Base-by-base conservation (phyloP, 1,139 yeast genomes). In the Meyerozyma athensensis region DNA sequence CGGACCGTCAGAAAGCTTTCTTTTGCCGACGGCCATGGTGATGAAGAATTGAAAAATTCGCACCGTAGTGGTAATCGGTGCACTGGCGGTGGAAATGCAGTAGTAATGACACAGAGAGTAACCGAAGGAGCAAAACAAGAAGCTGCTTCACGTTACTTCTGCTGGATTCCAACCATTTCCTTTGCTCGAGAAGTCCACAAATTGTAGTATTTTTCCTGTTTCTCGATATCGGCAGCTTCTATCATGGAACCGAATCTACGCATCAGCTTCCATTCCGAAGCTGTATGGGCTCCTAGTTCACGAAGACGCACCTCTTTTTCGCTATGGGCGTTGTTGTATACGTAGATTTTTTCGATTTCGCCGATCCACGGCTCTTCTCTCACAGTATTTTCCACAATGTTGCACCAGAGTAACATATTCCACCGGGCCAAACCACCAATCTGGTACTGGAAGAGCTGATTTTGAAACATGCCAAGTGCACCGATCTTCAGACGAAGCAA, bases 291-390 rank as follows among this genome's bases (percentile, higher is more conserved):
- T 12, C 44, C 50, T 10, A 49, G 44, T 43, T 69, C 74, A 20
- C 48, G 39, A 17, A 18, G 22, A 18, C 42, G 45, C 19, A 42
- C 36, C n/a, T 51, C 51, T 33, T 50, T 51, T 9, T 52, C 54
- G 18, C 55, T 54, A 34, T 46, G 45, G 36, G 52, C 52, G 37
- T 46, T 53, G n/a, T 66, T 65, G 46, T 56, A 60, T 48, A 65
- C 59, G 43, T 59, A 70, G 36, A 53, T 56, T 30, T 57, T 53
- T 46, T 76, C 79, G 18, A 79, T 46, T 13, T 68, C 68, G 7
- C 52, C 45, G 9, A 68, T 61, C 89, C 89, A 81, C 22, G 70
- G 64, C 43, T 74, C 78, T 37, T 72, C 74, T 33, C 67, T 66
- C 35, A 81, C 64, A 43, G 79, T 59, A 36, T 71, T 76, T 35